Base-by-base conservation (phyloP, 2,329 filamentous ascomycete genomes). In the Diaporthe amygdali region DNA sequence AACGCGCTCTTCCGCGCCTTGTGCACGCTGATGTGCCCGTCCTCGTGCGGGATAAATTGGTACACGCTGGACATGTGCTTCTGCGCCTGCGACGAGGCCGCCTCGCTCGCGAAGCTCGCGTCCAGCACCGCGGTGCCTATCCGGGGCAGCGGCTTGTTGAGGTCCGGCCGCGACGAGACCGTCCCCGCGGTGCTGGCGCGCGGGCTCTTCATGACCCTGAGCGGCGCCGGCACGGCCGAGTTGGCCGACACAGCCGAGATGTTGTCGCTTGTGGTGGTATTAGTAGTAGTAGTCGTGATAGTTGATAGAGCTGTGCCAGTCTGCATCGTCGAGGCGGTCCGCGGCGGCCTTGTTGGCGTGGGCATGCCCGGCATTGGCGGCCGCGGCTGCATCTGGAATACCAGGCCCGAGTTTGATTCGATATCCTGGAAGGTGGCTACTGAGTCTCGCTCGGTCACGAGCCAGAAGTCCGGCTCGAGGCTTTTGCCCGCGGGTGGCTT, bases 121-220 rank as follows among this genome's bases (percentile, higher is more conserved):
- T 27, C 32, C 55, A 79, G 74, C 5, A 72, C 70, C 10, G 17
- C 47, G 5, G 51, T 44, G 10, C 68, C 54, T 56, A 61, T 64
- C 2, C 44, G 49, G 5, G 70, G 68, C 52, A 74, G 71, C 12
- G 75, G 73, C 63, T 75, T 69, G 47, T 70, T 68, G 7, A 72
- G 56, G 37, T 68, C 56, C 27, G 63, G 49, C 39, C 44, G 41
- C 25, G 44, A 41, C 37, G 30, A 79, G 12, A 51, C 46, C 27
- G 61, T 73, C 17, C 67, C 54, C 20, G 75, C 77, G 5, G 86
- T 88, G 75, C 75, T 87, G 2, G 83, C 82, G n/a, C 76, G 79
- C 30, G 59, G 59, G 59, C 44, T 64, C 59, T 49, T 64, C 6
- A 30, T 10, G 12, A 64, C 12, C n/a, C 41, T 32, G 14, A 64